phyloP scores from a whole-genome alignment of 208 protist species.

The Naegleria fowleri region DNA sequence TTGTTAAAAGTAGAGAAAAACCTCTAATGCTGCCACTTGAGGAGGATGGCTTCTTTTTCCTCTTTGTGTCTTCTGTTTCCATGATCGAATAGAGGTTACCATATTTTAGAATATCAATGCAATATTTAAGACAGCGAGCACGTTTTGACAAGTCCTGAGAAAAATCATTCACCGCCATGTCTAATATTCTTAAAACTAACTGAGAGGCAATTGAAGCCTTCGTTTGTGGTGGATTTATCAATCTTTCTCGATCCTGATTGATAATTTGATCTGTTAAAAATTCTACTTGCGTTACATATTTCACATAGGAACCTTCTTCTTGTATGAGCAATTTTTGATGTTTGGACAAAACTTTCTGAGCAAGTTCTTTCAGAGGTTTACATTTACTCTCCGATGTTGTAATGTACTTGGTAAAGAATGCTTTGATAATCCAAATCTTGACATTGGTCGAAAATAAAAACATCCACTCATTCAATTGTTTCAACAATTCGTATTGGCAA shows the following conservation, averaged over 20 bases:
- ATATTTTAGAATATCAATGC: not conserved
- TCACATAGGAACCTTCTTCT: not conserved
- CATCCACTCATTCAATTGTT: not conserved
- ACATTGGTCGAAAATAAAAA: not conserved
- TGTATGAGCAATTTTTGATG: not conserved
- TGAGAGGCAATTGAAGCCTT: not conserved
- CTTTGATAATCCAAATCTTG: not conserved
- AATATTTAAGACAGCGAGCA: not conserved
- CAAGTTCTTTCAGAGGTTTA: not conserved
- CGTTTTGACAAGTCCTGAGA: not conserved
- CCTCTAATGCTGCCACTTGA: not conserved
- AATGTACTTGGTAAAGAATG: not conserved
- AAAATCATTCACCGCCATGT: not conserved
- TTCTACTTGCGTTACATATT: not conserved
- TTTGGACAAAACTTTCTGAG: not conserved
- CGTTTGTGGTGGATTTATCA: not conserved
- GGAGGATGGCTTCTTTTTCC: not conserved
- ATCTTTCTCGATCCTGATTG: not conserved
- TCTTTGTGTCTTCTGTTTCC: not conserved
- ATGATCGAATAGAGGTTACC: not conserved
- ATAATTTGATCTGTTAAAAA: not conserved
- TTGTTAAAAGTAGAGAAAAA: not conserved
- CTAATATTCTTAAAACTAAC: not conserved
- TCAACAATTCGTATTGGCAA: not conserved
- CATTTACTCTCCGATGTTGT: not conserved